Evolutionary conservation across 768 basidiomycete genomes (phyloP), one percentile per base, ranked within the genome.

Genomic region (Daedaleopsis sinensis): DNA sequence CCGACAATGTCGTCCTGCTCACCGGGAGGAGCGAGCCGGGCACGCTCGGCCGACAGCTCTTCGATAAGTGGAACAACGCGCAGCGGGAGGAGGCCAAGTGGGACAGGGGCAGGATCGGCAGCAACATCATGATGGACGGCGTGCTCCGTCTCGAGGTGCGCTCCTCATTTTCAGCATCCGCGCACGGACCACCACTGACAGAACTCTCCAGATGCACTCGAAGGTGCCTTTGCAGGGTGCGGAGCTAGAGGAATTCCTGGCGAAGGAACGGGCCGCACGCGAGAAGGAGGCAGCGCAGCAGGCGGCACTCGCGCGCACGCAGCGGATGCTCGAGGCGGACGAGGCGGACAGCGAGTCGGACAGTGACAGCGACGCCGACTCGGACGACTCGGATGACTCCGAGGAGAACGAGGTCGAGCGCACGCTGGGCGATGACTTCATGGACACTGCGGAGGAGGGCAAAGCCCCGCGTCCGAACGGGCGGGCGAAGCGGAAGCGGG

Each of bases 241-340:
- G 3, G 97, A 99, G 71, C 80, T 99, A 16, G 94, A 96, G 65
- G 85, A 82, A 13, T 85, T 89, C 72, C 80, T 91, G 44, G 85
- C 85, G 55, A 90, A 86, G 65, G 91, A 96, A 71, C 86, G 88
- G 18, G 80, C 80, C 3, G 84, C 78, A 24, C 90, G 88, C 69
- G 95, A 97, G 70, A 90, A 89, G 66, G 91, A 92, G 67, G 91
- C 88, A 0, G 93, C 91, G 0, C 88, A 93, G 50, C 89, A 94
- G 76, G 95, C 93, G 4, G 88, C 89, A 0, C 78, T 91, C 52
- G 91, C 84, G 16, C 88, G 94, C 37, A 89, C 87, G 55, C 91
- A 93, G 67, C 86, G 91, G 37, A 88, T 97, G 80, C 83, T 97
- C 21, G 95, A 98, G 77, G 96, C 96, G 0, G 95, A 96, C 70